A percentile compares a stretch with the other conserved stretches of the same genome.
Evolutionary conservation across 306 rosid species (phyloP).

Genomic region (Begonia fuchsioides): DNA sequence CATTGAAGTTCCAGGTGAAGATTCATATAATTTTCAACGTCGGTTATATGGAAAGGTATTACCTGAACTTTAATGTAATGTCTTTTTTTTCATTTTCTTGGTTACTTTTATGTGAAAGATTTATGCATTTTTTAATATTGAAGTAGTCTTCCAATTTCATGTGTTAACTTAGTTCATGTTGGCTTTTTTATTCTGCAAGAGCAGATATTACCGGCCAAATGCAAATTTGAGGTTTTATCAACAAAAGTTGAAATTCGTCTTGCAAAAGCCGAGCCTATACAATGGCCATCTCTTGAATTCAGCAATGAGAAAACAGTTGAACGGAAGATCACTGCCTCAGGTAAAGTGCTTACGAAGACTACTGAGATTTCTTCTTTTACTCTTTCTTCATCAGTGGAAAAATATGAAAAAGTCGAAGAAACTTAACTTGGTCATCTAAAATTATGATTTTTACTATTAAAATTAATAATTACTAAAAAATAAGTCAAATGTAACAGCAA

Average conservation of each 20-base stretch:
- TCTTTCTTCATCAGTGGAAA: no score
- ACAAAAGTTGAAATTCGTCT: constrained; percentile 82
- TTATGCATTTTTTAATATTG: no score
- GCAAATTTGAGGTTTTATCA: constrained; percentile 38
- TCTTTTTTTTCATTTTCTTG: not conserved
- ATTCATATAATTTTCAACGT: constrained; percentile 44
- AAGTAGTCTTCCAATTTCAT: no score
- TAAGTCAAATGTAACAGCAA: no score
- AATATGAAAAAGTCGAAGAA: no score
- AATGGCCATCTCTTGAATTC: constrained; percentile 59
- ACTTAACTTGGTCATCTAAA: no score
- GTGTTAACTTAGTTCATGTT: no score
- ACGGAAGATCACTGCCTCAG: constrained; percentile 24
- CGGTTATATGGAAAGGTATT: constrained; percentile 87
- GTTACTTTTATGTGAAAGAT: no score
- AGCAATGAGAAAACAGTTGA: constrained; percentile 24
- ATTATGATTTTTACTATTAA: no score
- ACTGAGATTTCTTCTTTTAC: no score
- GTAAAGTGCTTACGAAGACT: constrained; percentile 9
- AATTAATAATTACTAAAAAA: no score
- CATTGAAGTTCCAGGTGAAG: constrained; percentile 52
- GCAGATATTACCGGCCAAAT: constrained; percentile 52
- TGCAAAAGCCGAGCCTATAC: constrained; percentile 46
- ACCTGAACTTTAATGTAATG: constrained; percentile 1
- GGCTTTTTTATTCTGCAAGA: constrained; percentile 8